Conservation (phyloP, 495 filamentous ascomycete species). For the Tetracladium setigerum region DNA sequence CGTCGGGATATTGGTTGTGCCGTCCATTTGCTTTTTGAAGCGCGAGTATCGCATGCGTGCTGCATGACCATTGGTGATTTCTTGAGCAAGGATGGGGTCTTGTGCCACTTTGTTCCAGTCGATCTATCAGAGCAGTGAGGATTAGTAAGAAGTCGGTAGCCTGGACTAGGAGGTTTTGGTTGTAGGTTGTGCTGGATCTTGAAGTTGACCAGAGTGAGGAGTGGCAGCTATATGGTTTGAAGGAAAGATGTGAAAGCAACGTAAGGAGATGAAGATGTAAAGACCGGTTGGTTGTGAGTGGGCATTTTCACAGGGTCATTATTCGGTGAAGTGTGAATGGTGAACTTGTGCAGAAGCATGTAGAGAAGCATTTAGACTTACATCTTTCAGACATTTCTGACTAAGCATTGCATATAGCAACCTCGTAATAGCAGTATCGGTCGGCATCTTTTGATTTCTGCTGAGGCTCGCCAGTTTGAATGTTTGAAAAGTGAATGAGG, state of each 20-base stretch:
- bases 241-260: background rate
- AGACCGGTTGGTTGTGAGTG: background rate
- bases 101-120: constrained; percentile 66
- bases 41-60: constrained; percentile 75
- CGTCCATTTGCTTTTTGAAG: constrained; percentile 56
- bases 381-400: constrained; percentile 66
- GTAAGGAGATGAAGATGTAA: background rate
- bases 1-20: constrained; percentile 23
- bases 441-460: constrained; percentile 14
- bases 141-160: too few relatives aligned
- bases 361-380: constrained; percentile 29
- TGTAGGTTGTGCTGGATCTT: background rate
- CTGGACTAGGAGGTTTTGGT: background rate
- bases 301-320: background rate
- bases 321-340: background rate
- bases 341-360: background rate
- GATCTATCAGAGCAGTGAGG: constrained; percentile 37
- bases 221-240: background rate
- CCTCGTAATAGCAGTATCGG: constrained; percentile 43
- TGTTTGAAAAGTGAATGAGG: constrained; percentile 8
- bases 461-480: constrained; percentile 17
- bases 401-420: constrained; percentile 72
- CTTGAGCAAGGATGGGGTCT: constrained; percentile 31
- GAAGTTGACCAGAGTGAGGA: background rate
- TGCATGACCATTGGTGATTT: constrained; percentile 73